Conservation (phyloP, 805 yeast species). For the Pichia paraexigua region DNA sequence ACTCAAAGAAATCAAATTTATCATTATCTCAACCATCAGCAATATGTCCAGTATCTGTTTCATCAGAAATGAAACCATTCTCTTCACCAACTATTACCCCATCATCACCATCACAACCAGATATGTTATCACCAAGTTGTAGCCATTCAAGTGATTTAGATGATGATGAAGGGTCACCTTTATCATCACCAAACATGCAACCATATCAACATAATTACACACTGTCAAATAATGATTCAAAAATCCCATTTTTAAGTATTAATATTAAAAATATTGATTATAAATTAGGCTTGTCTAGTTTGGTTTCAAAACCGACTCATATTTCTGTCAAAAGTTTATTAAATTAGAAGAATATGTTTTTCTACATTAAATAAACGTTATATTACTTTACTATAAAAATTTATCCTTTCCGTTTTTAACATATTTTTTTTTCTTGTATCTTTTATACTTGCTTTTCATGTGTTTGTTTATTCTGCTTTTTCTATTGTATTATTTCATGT, state of each 20-base stretch:
- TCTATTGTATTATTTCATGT: background rate
- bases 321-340: constrained; percentile 24
- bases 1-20: background rate
- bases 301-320: constrained; percentile 8
- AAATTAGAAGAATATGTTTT: constrained; percentile 9
- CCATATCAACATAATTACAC: constrained; percentile 10
- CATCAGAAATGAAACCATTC: constrained; percentile 6
- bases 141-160: constrained; percentile 5
- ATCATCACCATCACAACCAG: constrained; percentile 7
- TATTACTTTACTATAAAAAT: background rate
- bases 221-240: background rate
- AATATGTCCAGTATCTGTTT: constrained; percentile 5
- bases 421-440: background rate
- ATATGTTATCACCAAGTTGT: constrained; percentile 9
- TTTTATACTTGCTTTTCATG: background rate
- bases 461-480: background rate
- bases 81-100: constrained; percentile 1
- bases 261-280: background rate
- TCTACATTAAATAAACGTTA: background rate
- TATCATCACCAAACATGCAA: constrained; percentile 21
- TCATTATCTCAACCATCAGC: constrained; percentile 4
- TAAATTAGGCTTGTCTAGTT: background rate
- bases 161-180: constrained; percentile 19
- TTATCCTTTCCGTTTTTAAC: background rate
- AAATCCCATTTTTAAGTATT: constrained; percentile 5